Conservation (phyloP, 1,284 basidiomycete genomes). For the Afroboletus lepidellus region DNA sequence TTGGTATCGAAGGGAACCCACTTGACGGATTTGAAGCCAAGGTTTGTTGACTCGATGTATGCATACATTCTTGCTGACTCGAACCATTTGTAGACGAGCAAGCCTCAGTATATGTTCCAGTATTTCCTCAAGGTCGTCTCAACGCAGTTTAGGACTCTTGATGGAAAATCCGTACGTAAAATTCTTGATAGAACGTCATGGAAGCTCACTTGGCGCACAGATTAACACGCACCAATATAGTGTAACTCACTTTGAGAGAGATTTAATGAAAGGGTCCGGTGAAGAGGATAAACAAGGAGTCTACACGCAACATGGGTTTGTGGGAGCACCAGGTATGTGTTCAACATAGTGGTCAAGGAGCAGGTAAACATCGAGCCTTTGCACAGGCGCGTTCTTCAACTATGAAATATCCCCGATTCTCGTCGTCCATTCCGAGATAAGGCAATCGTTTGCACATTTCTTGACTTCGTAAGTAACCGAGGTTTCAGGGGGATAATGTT, state of each 20-base stretch:
- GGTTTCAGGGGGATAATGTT: not conserved
- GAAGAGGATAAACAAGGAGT: slow-evolving; percentile 71
- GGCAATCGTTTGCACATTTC: slow-evolving; percentile 97
- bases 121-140: slow-evolving; percentile 98
- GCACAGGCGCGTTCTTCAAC: slow-evolving; percentile 84
- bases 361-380: not conserved
- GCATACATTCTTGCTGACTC: slow-evolving; percentile 7
- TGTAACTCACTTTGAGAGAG: slow-evolving; percentile 94
- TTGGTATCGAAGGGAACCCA: slow-evolving; percentile 79
- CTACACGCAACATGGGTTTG: slow-evolving; percentile 77
- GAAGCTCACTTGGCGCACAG: slow-evolving; percentile 34
- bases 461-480: slow-evolving; percentile 77
- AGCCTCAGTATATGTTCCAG: slow-evolving; percentile 88
- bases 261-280: slow-evolving; percentile 60
- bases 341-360: slow-evolving; percentile 1
- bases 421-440: slow-evolving; percentile 85
- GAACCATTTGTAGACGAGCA: slow-evolving; percentile 47
- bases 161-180: slow-evolving; percentile 61
- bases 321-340: slow-evolving; percentile 70
- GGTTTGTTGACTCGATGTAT: slow-evolving; percentile 40
- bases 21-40: slow-evolving; percentile 70
- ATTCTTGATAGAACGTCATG: not conserved
- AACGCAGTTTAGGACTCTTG: slow-evolving; percentile 84
- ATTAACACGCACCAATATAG: slow-evolving; percentile 90
- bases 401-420: slow-evolving; percentile 98